Conservation (phyloP, 805 yeast species). For the Pichia thaimueangensis region DNA sequence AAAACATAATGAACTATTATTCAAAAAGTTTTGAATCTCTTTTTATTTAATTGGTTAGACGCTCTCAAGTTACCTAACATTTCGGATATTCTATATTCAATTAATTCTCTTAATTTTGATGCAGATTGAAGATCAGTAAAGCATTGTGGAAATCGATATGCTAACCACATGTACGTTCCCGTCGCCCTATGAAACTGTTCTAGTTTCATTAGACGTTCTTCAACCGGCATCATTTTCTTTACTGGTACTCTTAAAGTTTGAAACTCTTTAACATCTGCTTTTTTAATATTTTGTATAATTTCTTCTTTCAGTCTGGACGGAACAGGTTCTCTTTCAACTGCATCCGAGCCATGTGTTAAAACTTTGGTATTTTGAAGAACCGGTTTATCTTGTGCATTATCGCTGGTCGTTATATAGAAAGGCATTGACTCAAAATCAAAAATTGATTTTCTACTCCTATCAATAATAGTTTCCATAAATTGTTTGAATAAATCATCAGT, state of each 20-base stretch:
- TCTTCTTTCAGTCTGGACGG: slow-evolving; percentile 20
- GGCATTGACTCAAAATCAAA: slow-evolving; percentile 40
- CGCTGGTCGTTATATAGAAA: slow-evolving; percentile 24
- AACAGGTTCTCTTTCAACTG: slow-evolving; percentile 24
- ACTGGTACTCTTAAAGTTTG: slow-evolving; percentile 17
- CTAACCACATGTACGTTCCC: slow-evolving; percentile 74
- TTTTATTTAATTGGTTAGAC: slow-evolving; percentile 13
- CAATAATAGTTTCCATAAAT: slow-evolving; percentile 51
- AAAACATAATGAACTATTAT: not conserved
- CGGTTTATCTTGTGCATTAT: slow-evolving; percentile 10
- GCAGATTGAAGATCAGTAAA: slow-evolving; percentile 78
- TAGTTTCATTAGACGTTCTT: slow-evolving; percentile 31
- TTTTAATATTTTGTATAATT: slow-evolving; percentile 12
- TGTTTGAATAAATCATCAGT: slow-evolving; percentile 36
- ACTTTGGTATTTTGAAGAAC: slow-evolving; percentile 12
- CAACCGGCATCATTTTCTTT: slow-evolving; percentile 21
- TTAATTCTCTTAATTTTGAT: slow-evolving; percentile 54
- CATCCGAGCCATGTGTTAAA: slow-evolving; percentile 9
- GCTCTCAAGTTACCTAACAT: slow-evolving; percentile 34
- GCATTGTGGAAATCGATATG: slow-evolving; percentile 77
- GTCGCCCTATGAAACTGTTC: slow-evolving; percentile 67
- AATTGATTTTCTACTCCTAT: slow-evolving; percentile 46
- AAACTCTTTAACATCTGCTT: slow-evolving; percentile 14
- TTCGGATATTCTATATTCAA: slow-evolving; percentile 56
- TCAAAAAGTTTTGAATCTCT: slow-evolving; percentile 17